Evolutionary conservation across 2,329 filamentous ascomycete genomes (phyloP), one percentile per base, ranked within the genome.

Genomic region (Pseudogymnoascus sp.): DNA sequence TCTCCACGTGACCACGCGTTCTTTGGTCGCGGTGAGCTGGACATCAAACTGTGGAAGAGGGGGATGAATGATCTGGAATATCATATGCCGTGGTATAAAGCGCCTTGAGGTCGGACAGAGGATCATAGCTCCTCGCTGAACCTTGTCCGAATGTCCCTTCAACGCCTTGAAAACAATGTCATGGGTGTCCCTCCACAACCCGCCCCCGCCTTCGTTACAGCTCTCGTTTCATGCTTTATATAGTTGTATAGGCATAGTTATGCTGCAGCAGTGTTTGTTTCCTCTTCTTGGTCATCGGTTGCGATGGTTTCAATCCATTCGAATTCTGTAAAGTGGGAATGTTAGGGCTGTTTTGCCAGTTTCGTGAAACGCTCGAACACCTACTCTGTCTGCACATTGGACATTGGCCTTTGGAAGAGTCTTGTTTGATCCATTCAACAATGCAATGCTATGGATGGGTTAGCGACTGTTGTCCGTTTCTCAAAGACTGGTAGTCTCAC

Each of bases 361-460:
- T 17, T 1, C 35, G 3, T 40, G 13, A 61, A 13, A 13, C 17
- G 26, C 29, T 15, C 31, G 19, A 7, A 40, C 31, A 72, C 81
- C 70, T 83, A 95, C 91, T 91, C 76, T 97, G 95, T 69, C 95
- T 86, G 74, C 95, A 99, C 95, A 99, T 97, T 29, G 95, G 95
- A 74, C 95, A 99, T 67, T 97, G 89, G 21, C 93, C 93, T 71
- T 92, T 93, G 29, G 93, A 90, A 11, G 91, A 88, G 67, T 97
- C 95, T 75, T 97, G 93, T 72, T 95, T 91, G 70, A 99, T 91
- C 95, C 95, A 99, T 72, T 92, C 90, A 70, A 89, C 82, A 70
- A 99, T 95, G 76, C 95, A 99, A 77, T 99, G 95, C 92, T 96
- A 33, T 2, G 7, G 13, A 15, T 15, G 35, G 2, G 6, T 62